Conservation (phyloP, 106 monocot species). For the Acorus calamus region DNA sequence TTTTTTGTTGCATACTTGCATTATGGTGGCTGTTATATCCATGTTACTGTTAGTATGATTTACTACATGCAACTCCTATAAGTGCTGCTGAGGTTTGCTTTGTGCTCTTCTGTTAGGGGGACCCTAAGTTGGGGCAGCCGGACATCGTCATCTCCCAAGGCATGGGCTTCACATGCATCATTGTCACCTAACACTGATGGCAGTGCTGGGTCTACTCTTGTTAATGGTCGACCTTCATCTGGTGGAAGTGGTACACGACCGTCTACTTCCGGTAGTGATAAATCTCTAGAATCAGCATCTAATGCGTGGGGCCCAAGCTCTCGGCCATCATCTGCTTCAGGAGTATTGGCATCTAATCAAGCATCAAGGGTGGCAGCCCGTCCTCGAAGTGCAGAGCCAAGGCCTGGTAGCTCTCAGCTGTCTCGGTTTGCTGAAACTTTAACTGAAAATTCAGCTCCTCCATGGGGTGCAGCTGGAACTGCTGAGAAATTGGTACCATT, state of each 20-base stretch:
- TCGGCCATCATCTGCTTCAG: conserved; percentile 83
- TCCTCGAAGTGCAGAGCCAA: conserved; percentile 92
- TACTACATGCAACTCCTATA: too few species aligned
- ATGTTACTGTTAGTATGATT: too few species aligned
- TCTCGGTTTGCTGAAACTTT: conserved; percentile 66
- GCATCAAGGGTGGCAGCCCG: conserved; percentile 29
- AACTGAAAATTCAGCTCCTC: conserved; percentile 21
- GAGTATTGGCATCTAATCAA: conserved; percentile 47
- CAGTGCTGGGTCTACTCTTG: conserved; percentile 32
- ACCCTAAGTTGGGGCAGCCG: conserved; percentile 86
- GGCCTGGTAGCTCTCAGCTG: conserved; percentile 72
- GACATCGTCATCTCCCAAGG: conserved; percentile 46
- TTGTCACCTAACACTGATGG: conserved; percentile 62
- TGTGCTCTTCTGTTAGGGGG: conserved; percentile 46
- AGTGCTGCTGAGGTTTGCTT: too few species aligned
- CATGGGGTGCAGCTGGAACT: conserved; percentile 30
- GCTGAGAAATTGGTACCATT: conserved; percentile 40
- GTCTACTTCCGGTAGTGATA: conserved; percentile 82
- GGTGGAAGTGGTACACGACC: conserved; percentile 71
- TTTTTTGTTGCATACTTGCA: background rate
- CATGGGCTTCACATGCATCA: conserved; percentile 49
- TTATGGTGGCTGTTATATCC: too few species aligned
- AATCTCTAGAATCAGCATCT: conserved; percentile 33
- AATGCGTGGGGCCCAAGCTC: conserved; percentile 69
- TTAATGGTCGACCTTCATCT: conserved; percentile 63